Base-by-base conservation (phyloP, 495 filamentous ascomycete genomes). In the Aspergillus asperescens region DNA sequence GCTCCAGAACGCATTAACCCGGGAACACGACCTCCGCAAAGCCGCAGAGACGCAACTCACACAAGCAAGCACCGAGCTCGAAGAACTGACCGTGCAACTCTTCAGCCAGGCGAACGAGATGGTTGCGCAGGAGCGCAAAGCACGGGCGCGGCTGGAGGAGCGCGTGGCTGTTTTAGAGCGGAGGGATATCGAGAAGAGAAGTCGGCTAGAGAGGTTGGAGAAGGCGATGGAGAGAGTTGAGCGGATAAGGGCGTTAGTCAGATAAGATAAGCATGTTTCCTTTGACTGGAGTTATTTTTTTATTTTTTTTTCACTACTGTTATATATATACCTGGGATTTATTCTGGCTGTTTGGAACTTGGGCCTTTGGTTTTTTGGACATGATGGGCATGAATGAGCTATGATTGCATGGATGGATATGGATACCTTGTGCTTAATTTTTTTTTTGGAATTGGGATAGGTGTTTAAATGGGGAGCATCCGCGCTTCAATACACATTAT, bases 51-150 rank as follows among this genome's bases (percentile, higher is more conserved):
- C 76, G 29, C 79, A 81, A 54, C 73, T 95, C 25, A 76, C 74
- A 58, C 80, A 85, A 48, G 85, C 89, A 24, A 85, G 77, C 43
- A 77, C 71, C 1, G 93, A 98, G 71, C 77, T 98, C 12, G 94
- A 97, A 66, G 93, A 98, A 61, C 72, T 98, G 57, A 89, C 82
- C 28, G 86, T 83, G 39, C 81, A 84, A 56, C 73, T 98, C 44
- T 98, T 98, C 70, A 83, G 88, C 64, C 85, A 95, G 68, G 93
- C 93, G 15, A 97, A 97, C 61, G 88, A 95, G 75, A 97, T 98
- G 92, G 93, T 98, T 20, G 89, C 92, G 13, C 72, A 81, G 60
- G 93, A 97, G 75, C 77, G 93, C 39, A 82, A 85, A 63, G 88
- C 87, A 28, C 72, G 89, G 34, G 88, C 86, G 6, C 80, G 78